Evolutionary conservation across 1,284 basidiomycete genomes (phyloP).

Genomic region (Boletus sp.): DNA sequence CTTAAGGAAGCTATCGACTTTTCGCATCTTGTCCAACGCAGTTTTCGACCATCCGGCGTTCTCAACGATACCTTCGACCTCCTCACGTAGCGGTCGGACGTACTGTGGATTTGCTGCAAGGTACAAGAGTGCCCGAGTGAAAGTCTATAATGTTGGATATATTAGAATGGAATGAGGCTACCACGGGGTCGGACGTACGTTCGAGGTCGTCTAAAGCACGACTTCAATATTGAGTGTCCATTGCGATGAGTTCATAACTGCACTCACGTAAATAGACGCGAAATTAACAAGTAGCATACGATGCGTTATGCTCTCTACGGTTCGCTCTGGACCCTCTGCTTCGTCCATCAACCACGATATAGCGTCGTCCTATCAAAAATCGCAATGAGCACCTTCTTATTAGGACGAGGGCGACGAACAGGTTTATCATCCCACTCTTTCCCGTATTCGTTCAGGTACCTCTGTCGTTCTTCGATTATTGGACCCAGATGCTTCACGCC

Average conservation of each 20-base stretch:
- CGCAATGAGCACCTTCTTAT: neutral
- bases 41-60: too few relatives aligned
- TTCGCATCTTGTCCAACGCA: too few relatives aligned
- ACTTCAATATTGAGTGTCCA: neutral
- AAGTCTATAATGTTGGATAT: too few relatives aligned
- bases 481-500: constrained; percentile 32
- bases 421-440: constrained; percentile 2
- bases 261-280: constrained; percentile 21
- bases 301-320: constrained; percentile 29
- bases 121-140: too few relatives aligned
- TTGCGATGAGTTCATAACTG: constrained; percentile 15
- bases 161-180: neutral
- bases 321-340: constrained; percentile 30
- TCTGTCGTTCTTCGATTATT: constrained; percentile 37
- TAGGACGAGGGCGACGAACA: neutral
- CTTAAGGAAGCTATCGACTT: too few relatives aligned
- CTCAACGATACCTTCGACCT: too few relatives aligned
- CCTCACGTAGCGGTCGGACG: too few relatives aligned
- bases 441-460: constrained; percentile 32
- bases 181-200: constrained; percentile 7
- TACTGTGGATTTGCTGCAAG: too few relatives aligned
- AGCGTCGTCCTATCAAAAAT: constrained; percentile 35
- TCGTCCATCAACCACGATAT: constrained; percentile 45
- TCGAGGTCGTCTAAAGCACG: constrained; percentile 10
- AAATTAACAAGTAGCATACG: constrained; percentile 38